Percentiles rank a stretch among this genome's conserved stretches.
Conservation (phyloP, 2,329 filamentous ascomycete species). For the Gnomoniopsis sp. region DNA sequence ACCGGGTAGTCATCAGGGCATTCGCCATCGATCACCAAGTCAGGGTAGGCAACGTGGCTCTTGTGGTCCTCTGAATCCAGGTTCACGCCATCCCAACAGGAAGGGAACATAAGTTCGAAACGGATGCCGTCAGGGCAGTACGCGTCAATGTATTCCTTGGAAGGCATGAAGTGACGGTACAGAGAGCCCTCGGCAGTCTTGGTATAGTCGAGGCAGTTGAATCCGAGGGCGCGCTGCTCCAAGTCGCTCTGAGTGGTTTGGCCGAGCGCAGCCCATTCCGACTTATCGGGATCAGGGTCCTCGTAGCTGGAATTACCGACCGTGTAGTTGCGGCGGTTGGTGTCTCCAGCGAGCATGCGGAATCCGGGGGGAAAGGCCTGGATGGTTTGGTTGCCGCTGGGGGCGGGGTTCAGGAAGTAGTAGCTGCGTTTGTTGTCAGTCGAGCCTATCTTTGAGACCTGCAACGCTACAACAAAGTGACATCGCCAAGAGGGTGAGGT, state of each 20-base stretch:
- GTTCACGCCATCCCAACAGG: slow-evolving; percentile 79
- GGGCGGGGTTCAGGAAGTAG: slow-evolving; percentile 67
- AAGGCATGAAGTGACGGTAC: slow-evolving; percentile 76
- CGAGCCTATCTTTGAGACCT: not conserved
- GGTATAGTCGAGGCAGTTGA: slow-evolving; percentile 90
- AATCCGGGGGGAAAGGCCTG: slow-evolving; percentile 74
- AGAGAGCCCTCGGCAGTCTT: slow-evolving; percentile 66
- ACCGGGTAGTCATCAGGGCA: slow-evolving; percentile 69
- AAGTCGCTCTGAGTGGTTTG: slow-evolving; percentile 66
- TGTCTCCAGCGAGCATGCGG: slow-evolving; percentile 78
- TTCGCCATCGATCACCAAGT: slow-evolving; percentile 69
- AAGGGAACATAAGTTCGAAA: slow-evolving; percentile 83
- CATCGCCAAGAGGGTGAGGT: not conserved
- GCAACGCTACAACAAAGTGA: not conserved
- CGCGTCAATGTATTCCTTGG: slow-evolving; percentile 74
- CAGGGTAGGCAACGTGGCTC: slow-evolving; percentile 74
- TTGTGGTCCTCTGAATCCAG: slow-evolving; percentile 52
- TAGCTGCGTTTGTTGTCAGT: slow-evolving; percentile 52
- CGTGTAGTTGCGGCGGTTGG: slow-evolving; percentile 64
- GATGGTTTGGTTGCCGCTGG: slow-evolving; percentile 50
- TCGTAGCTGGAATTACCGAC: slow-evolving; percentile 66
- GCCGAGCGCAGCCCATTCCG: slow-evolving; percentile 62
- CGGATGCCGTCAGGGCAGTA: slow-evolving; percentile 81
- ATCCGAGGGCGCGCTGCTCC: slow-evolving; percentile 78
- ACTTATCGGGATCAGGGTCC: slow-evolving; percentile 62